Conservation (phyloP, 208 protist genomes). For the Acanthamoeba castellanii region DNA sequence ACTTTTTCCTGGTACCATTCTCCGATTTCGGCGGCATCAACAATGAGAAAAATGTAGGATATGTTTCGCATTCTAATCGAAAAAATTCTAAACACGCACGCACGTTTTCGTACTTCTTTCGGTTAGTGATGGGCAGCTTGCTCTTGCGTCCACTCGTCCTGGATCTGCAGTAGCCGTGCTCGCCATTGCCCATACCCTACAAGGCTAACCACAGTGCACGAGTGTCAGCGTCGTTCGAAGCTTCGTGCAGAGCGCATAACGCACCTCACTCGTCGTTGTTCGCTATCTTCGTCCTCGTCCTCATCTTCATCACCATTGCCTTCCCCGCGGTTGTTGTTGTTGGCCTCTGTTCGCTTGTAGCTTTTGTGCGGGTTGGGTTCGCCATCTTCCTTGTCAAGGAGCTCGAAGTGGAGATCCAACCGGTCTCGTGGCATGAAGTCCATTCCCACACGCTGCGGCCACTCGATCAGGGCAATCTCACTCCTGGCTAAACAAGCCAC, state of each 20-base stretch:
- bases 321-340: background rate
- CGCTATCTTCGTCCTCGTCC: background rate
- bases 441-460: conserved; percentile 15
- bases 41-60: too few relatives aligned
- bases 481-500: background rate
- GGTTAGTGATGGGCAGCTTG: too few relatives aligned
- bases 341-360: background rate
- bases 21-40: too few relatives aligned
- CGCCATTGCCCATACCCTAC: background rate
- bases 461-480: conserved; percentile 40
- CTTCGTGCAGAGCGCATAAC: background rate
- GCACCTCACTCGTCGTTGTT: background rate
- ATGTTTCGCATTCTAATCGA: too few relatives aligned
- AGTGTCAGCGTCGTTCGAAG: too few relatives aligned
- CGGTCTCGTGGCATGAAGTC: background rate
- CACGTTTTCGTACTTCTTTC: too few relatives aligned
- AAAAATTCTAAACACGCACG: too few relatives aligned
- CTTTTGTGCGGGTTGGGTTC: background rate
- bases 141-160: too few relatives aligned
- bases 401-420: background rate
- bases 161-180: background rate
- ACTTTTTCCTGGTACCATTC: too few relatives aligned
- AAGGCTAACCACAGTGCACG: background rate
- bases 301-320: background rate
- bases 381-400: background rate